phyloP scores from a whole-genome alignment of 805 yeast genomes.

The Myxozyma monticola region DNA sequence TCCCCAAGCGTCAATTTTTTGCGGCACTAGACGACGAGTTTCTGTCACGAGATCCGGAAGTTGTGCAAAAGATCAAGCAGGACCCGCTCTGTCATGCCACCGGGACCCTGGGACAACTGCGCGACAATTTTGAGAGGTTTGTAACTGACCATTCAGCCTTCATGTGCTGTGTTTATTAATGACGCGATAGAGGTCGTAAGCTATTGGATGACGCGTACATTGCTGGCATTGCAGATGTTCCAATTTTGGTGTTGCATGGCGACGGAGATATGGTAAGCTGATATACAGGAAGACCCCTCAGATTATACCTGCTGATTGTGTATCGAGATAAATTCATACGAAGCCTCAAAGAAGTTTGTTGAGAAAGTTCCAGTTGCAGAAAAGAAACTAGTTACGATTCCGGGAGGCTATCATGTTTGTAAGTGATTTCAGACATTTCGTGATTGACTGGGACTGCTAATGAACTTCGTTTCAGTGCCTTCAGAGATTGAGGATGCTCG shows the following conservation, averaged over 20 bases:
- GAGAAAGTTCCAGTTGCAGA: slow-evolving; percentile 30
- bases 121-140: slow-evolving; percentile 36
- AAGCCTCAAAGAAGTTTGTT: slow-evolving; percentile 31
- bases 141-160: not conserved
- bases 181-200: slow-evolving; percentile 35
- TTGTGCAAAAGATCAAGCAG: slow-evolving; percentile 26
- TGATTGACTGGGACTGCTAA: not conserved
- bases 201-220: slow-evolving; percentile 36
- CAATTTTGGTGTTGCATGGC: slow-evolving; percentile 41
- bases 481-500: not conserved
- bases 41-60: slow-evolving; percentile 36
- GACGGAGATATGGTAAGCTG: slow-evolving; percentile 30
- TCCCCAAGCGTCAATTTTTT: slow-evolving; percentile 35
- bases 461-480: not conserved
- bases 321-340: slow-evolving; percentile 13
- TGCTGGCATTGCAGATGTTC: slow-evolving; percentile 37
- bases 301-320: no score
- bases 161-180: not conserved
- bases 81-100: slow-evolving; percentile 36
- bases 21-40: slow-evolving; percentile 33
- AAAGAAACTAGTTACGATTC: slow-evolving; percentile 30
- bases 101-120: slow-evolving; percentile 37
- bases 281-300: not conserved
- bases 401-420: slow-evolving; percentile 33
- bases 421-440: not conserved